Base-by-base conservation (phyloP, 768 basidiomycete genomes). In the Favolaschia claudopus region DNA sequence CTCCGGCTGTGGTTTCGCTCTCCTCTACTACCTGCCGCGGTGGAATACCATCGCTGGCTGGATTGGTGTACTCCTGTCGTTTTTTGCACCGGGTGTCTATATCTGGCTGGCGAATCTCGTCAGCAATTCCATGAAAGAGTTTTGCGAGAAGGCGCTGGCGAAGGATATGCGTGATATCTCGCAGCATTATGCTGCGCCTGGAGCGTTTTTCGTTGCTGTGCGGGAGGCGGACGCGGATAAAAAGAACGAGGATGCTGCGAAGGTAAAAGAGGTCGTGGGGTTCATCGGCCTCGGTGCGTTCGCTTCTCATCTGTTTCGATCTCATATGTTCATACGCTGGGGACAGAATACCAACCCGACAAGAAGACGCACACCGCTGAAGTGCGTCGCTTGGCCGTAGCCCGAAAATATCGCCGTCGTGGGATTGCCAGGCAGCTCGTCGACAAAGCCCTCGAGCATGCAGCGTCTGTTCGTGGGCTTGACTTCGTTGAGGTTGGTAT, bases 221-320 rank as follows among this genome's bases (percentile, higher is more conserved):
- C 44, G 24, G 27, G 38, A 42, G 22, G 24, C 2, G 33, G 42
- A 43, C 17, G 17, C 32, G 0, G 49, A 38, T 39, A 31, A 50
- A 25, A 24, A 37, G 6, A 29, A 15, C 15, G 27, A 10, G 40
- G 29, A 33, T 2, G 50, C 24, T 22, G n/a, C n/a, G n/a, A n/a
- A n/a, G n/a, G n/a, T n/a, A n/a, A 50, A 59, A 38, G 36, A 52
- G n/a, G 44, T 59, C 4, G 12, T 59, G 42, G 50, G 58, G 6
- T 52, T 17, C 13, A 43, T 59, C 7, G 58, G 58, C 8, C 43
- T 59, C 27, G 58, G 58, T 59, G 36, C 29, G 58, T 50, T n/a
- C n/a, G n/a, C n/a, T 9, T 27, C 5, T 37, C 9, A 25, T 19
- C 8, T 20, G 24, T 1, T 36, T 24, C 19, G 7, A 6, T 39